phyloP scores from a whole-genome alignment of 495 filamentous ascomycete species.

The Hypomontagnella monticulosa region DNA sequence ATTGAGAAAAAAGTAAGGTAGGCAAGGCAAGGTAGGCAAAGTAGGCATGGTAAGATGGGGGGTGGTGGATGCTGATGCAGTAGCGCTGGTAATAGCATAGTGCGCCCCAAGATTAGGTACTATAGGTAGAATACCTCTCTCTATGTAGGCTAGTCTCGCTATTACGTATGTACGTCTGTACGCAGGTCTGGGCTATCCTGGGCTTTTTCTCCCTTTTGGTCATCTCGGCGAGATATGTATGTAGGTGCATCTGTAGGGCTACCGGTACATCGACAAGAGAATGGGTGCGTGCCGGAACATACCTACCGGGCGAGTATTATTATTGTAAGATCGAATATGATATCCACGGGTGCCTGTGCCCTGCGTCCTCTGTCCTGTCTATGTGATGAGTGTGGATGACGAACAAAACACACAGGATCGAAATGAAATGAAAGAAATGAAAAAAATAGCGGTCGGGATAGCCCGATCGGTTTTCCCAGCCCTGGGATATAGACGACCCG shows the following conservation, averaged over 20 bases:
- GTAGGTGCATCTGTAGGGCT: constrained; percentile 23
- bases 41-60: constrained; percentile 23
- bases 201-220: constrained; percentile 4
- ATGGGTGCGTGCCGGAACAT: constrained; percentile 2
- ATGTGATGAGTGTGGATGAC: constrained; percentile 11
- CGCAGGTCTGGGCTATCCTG: neutral
- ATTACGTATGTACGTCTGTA: constrained; percentile 28
- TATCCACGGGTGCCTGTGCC: too few species aligned
- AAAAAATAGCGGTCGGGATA: constrained; percentile 27
- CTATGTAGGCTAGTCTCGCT: constrained; percentile 21
- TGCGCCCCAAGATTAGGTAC: constrained; percentile 12
- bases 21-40: neutral
- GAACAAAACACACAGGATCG: constrained; percentile 19
- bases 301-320: constrained; percentile 16
- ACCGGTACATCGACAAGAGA: constrained; percentile 2
- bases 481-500: neutral
- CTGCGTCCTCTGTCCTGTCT: constrained; percentile 1
- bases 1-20: neutral
- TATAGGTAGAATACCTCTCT: constrained; percentile 20
- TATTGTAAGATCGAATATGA: too few species aligned
- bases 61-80: constrained; percentile 33
- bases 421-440: constrained; percentile 16
- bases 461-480: constrained; percentile 24
- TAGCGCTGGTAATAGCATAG: constrained; percentile 18
- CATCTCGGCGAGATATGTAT: constrained; percentile 8